Base-by-base conservation (phyloP, 345 rosid genomes). In the Eucalyptus erythrocorys region DNA sequence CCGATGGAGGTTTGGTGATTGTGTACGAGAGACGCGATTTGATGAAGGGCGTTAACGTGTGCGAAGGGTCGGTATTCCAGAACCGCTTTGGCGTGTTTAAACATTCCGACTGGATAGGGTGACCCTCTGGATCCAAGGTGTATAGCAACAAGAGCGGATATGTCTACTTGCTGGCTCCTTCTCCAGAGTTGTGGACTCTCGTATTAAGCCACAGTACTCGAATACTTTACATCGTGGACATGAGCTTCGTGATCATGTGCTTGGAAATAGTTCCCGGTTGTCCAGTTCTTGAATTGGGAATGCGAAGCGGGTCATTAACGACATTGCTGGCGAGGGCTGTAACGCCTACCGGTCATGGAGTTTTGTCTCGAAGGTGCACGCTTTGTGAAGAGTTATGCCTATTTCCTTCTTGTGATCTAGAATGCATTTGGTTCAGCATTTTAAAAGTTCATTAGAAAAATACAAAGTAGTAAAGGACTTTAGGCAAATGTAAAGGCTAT, bases 211-310 rank as follows among this genome's bases (percentile, higher is more conserved):
- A 94, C 91, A 92, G 98, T 92, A 98, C 99, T 59, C 98, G 95
- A 94, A 98, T 97, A 91, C 99, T 98, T 26, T 97, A 97, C 87
- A 94, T 98, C 90, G 98, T 98, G 15, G 99, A 96, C 93, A 97
- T 97, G 85, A 93, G 96, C 92, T 94, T 98, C 86, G 94, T 97
- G 86, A 91, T 96, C 26, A 95, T 89, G 93, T 96, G 92, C 93
- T 92, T 93, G 88, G 99, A 97, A 92, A 89, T 95, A 27, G 98
- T 93, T 85, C 98, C 98, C 86, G 96, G 99, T 12, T 96, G 98
- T 92, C 47, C 95, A 87, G 96, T 97, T 89, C 95, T 98, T 22
- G 99, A 98, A 94, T 96, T 97, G 1, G 99, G 99, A 32, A 97
- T 96, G 4, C 96, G 98, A 55, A 98, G 98, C 89, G 98, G 98